Conservation (phyloP, 179 eudicot genomes). For the Actinidia arguta region DNA sequence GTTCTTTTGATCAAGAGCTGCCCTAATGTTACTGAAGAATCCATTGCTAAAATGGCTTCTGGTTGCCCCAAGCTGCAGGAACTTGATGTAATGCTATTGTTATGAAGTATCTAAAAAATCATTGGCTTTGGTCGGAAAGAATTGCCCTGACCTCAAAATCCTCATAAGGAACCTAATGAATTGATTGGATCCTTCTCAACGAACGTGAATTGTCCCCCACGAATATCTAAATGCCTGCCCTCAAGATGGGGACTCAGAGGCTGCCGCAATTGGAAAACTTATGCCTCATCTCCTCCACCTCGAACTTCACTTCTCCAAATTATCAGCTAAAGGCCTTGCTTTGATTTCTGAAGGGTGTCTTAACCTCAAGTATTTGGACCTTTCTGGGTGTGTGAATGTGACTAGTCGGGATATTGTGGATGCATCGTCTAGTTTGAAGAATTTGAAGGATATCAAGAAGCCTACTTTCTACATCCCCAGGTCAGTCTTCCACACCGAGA, state of each 20-base stretch:
- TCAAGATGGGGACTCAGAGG: conserved; percentile 88
- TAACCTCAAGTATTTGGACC: conserved; percentile 67
- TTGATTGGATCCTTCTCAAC: conserved; percentile 83
- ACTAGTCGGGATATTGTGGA: conserved; percentile 73
- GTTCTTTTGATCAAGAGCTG: conserved; percentile 81
- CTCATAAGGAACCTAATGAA: conserved; percentile 82
- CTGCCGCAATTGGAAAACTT: conserved; percentile 67
- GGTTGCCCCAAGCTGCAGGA: conserved; percentile 72
- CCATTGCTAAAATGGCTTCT: conserved; percentile 55
- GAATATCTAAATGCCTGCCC: conserved; percentile 75
- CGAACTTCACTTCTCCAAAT: conserved; percentile 81
- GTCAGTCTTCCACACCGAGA: conserved; percentile 67
- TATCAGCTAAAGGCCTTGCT: conserved; percentile 70
- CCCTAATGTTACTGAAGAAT: conserved; percentile 65
- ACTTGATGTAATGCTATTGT: conserved; percentile 87
- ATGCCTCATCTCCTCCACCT: conserved; percentile 77
- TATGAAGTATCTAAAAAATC: conserved; percentile 83
- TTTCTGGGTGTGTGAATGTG: conserved; percentile 80
- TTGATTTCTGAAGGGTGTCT: conserved; percentile 71
- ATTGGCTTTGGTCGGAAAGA: conserved; percentile 57
- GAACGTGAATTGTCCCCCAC: conserved; percentile 67
- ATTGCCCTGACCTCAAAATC: conserved; percentile 55
- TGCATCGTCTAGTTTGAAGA: conserved; percentile 49
- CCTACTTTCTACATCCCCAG: conserved; percentile 90
- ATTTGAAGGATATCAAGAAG: conserved; percentile 66